Evolutionary conservation across 2,329 filamentous ascomycete species (phyloP), one percentile per base, ranked within the genome.

Genomic region (Neophaeococcomyces mojaviensis): DNA sequence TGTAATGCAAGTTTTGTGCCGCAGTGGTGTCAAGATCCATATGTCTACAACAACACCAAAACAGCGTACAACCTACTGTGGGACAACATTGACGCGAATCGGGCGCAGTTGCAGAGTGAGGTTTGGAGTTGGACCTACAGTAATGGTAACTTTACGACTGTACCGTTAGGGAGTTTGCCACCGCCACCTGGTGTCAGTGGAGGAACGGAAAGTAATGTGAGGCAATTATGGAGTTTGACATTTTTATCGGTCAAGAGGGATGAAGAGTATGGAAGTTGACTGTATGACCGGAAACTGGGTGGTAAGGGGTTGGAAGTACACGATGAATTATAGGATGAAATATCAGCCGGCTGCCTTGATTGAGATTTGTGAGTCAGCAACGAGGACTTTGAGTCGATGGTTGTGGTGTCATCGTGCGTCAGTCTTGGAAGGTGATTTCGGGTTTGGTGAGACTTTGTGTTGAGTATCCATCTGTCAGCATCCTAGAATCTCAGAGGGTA

Each of bases 101-200:
- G 53, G 2, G 62, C 59, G 2, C 67, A 76, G 44, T 59, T 83
- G 12, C 74, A 72, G 47, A 67, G 66, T 1, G 79, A 83, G 55
- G 76, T 82, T 0, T 82, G 80, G 79, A 78, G 72, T 41, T 83
- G 78, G 78, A 65, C 67, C 6, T 81, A 77, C 50, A 61, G 60
- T 20, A 62, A 71, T 49, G 34, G 33, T 15, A 54, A 50, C 6
- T 81, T 75, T 55, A 53, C 68, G 30, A 69, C 72, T 36, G 68
- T 68, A 44, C 71, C 74, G 19, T 58, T 81, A 39, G 77, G 76
- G 0, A 66, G 67, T 1, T 58, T 79, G 47, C 68, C 71, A 4
- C 66, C 74, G 24, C 68, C 70, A 3, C 61, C 67, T 3, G 73
- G 72, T 4, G 48, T 53, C 37, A 61, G 61, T 41, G 62, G 57